Conservation (phyloP, 1,284 basidiomycete genomes). For the Ustilago shanxiensis region DNA sequence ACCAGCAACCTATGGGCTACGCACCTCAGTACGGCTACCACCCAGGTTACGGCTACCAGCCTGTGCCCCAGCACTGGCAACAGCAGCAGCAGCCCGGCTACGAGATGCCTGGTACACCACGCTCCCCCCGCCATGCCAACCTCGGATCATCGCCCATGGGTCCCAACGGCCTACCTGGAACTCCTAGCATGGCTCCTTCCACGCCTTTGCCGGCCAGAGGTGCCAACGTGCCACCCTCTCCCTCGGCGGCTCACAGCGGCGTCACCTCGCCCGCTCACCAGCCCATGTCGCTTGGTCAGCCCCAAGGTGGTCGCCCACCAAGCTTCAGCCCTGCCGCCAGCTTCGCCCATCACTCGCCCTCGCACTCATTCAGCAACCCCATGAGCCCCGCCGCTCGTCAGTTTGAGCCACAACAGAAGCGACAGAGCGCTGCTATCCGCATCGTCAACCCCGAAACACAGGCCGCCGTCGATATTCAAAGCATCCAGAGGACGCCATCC, state of each 20-base stretch:
- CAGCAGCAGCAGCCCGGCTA: slow-evolving; percentile 55
- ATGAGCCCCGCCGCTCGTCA: slow-evolving; percentile 68
- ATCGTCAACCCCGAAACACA: slow-evolving; percentile 70
- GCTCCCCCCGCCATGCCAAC: slow-evolving; percentile 62
- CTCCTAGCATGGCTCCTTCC: slow-evolving; percentile 55
- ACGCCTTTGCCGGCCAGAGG: slow-evolving; percentile 43
- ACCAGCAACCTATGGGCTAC: slow-evolving; percentile 53
- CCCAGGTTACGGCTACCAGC: slow-evolving; percentile 60
- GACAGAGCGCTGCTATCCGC: slow-evolving; percentile 65
- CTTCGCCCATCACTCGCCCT: slow-evolving; percentile 58
- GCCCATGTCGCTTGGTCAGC: slow-evolving; percentile 46
- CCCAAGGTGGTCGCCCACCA: slow-evolving; percentile 40
- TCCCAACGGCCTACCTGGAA: slow-evolving; percentile 55
- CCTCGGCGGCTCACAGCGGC: slow-evolving; percentile 49
- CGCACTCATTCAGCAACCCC: slow-evolving; percentile 62
- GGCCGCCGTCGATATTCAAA: slow-evolving; percentile 63
- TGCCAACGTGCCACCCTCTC: slow-evolving; percentile 51
- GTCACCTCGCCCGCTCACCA: slow-evolving; percentile 54
- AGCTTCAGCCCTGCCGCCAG: slow-evolving; percentile 44
- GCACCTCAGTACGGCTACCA: slow-evolving; percentile 59
- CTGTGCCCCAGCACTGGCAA: slow-evolving; percentile 51
- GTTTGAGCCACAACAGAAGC: slow-evolving; percentile 68
- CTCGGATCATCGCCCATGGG: slow-evolving; percentile 62
- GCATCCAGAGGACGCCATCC: slow-evolving; percentile 48
- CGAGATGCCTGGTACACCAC: slow-evolving; percentile 59